Base-by-base conservation (phyloP, 164 flowering plant species). In the Stephania japonica region DNA sequence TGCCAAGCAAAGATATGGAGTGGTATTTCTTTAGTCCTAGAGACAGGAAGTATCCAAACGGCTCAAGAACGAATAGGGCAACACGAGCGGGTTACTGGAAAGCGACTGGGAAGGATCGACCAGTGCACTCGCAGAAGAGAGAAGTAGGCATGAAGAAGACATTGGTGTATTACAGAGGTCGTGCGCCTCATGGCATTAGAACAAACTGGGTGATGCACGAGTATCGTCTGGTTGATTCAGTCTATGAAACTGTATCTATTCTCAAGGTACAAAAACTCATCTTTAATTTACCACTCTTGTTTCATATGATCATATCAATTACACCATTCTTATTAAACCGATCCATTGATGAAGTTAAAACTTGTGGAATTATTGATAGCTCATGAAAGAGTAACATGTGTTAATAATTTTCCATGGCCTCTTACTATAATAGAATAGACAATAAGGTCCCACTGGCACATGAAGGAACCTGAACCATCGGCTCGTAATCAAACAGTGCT, bases 191-290 rank as follows among this genome's bases (percentile, higher is more conserved):
- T 79, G 93, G 93, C 23, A 77, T 83, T 7, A 78, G 90, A 70
- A 85, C 90, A 38, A 82, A 87, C 66, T 89, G 91, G 91, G 88
- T 89, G 4, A 89, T 89, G 93, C 93, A 89, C 27, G 93, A 89
- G 75, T 89, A 89, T 75, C 88, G 93, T 19, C 84, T 86, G 38
- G 42, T 76, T 27, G 81, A 85, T 41, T 82, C 88, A 9, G 53
- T 73, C 47, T 56, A 26, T 53, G 78, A 75, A 43, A 42, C 84
- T 6, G 65, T 77, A 1, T 82, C 84, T 25, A 21, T 77, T 75
- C 72, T 83, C 32, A 83, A 80, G 85, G 86, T 83, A 76, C 59
- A 41, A 16, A 21, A 59, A 19, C 4, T 59, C 23, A 24, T 47
- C 56, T 62, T 21, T n/a, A n/a, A n/a, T n/a, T 25, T 25, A 75